A percentile compares a stretch with the other conserved stretches of the same genome.
Conservation (phyloP, 2,329 filamentous ascomycete species). For the Bipolaris victoriae region DNA sequence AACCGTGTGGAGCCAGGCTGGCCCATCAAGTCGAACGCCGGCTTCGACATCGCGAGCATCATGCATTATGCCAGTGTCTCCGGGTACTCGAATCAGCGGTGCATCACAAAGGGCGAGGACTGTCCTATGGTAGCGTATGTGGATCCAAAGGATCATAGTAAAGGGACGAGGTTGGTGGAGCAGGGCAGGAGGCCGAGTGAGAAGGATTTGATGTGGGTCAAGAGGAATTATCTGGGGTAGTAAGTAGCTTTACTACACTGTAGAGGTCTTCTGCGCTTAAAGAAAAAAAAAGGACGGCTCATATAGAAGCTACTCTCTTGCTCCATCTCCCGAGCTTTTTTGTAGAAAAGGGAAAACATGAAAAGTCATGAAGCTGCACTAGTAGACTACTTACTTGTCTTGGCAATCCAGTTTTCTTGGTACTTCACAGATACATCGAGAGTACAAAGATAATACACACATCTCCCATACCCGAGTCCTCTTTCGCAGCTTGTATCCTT, state of each 20-base stretch:
- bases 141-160: background rate
- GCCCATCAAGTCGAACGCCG: background rate
- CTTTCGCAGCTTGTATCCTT: too few species aligned
- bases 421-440: too few species aligned
- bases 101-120: background rate
- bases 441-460: too few species aligned
- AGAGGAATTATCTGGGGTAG: background rate
- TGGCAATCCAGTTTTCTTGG: too few species aligned
- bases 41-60: constrained; percentile 1
- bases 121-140: background rate
- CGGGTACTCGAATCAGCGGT: background rate
- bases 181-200: constrained; percentile 8
- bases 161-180: background rate
- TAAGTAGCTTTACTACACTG: background rate
- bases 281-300: background rate
- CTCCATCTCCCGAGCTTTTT: background rate
- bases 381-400: too few species aligned
- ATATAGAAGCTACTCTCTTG: too few species aligned
- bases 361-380: too few species aligned
- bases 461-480: too few species aligned
- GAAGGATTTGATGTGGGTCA: constrained; percentile 6
- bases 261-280: background rate
- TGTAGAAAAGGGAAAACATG: too few species aligned
- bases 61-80: constrained; percentile 4
- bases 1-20: background rate